Base-by-base conservation (phyloP, 2,329 filamentous ascomycete species). In the Colletotrichum sublineola region DNA sequence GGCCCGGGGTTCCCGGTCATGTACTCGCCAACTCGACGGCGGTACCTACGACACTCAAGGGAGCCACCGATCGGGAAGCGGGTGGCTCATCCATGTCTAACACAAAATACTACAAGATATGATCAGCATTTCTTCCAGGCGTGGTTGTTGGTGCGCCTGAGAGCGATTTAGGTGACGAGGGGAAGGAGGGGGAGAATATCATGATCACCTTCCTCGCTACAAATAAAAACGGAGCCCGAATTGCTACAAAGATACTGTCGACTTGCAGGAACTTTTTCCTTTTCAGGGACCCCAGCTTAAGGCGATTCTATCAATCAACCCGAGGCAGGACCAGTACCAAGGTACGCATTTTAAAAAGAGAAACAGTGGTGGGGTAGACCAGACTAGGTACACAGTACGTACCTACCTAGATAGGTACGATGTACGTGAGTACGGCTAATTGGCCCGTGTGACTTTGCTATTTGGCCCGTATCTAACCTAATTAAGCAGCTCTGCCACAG, bases 11-110 rank as follows among this genome's bases (percentile, higher is more conserved):
- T 20, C 24, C n/a, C 9, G 2, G 55, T 36, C 33, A 57, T 15
- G 33, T 38, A 57, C 20, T 40, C 33, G 36, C n/a, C 55, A 60
- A 56, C 52, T 55, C 52, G 52, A 31, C 20, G 20, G 52, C 48
- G 46, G 46, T 50, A 24, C 46, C n/a, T 36, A 24, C 53, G 5
- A 56, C 31, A 20, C 6, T 55, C 18, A 7, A 55, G 18, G 31
- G 29, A 8, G 18, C 31, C 31, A 55, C 52, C 15, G 52, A 5
- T 56, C 14, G 18, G 4, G 44, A 14, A n/a, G 31, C n/a, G n/a
- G n/a, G n/a, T 24, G 46, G 46, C 46, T 50, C n/a, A 46, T 46
- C 44, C 44, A 46, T 46, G 44, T 46, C 44, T 46, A 46, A 46
- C 14, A 46, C 44, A n/a, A n/a, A n/a, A 46, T 9, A 46, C 44